These are phyloP conservation scores for Litchi chinensis DNA, from an alignment of 345 rosid genomes.

Conservation along the genomic window DNA sequence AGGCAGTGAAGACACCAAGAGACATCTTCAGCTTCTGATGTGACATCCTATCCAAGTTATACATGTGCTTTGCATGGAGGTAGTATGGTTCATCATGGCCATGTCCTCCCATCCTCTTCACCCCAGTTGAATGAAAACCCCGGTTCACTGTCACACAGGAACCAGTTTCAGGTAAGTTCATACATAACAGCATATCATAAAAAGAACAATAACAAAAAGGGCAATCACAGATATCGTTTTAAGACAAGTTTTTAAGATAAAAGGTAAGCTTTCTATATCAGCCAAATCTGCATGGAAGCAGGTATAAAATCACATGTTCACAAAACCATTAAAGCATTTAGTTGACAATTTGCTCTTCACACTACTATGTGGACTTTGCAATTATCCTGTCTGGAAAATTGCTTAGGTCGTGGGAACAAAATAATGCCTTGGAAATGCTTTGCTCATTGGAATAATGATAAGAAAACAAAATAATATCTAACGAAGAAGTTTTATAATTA, in stretches of 20 bases:
- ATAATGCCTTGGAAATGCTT: not conserved
- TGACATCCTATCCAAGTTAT: conserved; percentile 94
- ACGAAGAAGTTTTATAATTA: not conserved
- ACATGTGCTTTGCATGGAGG: conserved; percentile 95
- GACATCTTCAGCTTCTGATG: conserved; percentile 80
- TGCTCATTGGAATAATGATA: no score
- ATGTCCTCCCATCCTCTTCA: conserved; percentile 78
- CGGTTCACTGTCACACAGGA: conserved; percentile 35
- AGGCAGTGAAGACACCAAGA: conserved; percentile 79
- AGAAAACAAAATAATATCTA: not conserved
- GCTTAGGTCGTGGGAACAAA: no score
- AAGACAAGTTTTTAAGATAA: not conserved
- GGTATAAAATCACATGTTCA: not conserved
- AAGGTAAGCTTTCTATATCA: not conserved
- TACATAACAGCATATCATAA: not conserved
- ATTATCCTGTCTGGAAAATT: not conserved
- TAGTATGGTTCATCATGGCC: conserved; percentile 75
- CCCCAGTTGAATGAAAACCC: conserved; percentile 67
- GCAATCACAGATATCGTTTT: not conserved
- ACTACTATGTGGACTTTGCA: not conserved
- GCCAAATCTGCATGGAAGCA: not conserved
- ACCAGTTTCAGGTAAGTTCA: not conserved
- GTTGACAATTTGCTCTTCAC: not conserved
- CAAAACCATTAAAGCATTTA: no score
- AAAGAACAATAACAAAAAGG: not conserved